Base-by-base conservation (phyloP, 208 protist genomes). In the Trypanosoma melophagium region DNA sequence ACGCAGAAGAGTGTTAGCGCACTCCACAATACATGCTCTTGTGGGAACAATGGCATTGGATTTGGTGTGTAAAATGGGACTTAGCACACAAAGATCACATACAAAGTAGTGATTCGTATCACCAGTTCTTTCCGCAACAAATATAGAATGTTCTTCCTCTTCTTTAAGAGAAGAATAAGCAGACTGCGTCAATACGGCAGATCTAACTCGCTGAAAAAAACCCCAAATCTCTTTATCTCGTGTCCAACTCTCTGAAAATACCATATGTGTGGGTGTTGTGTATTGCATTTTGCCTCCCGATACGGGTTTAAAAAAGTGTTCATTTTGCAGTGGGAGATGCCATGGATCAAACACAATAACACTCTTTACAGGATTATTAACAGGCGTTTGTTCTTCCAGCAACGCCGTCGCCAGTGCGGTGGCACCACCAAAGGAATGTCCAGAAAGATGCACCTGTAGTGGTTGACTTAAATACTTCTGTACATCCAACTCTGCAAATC, bases 341-440 rank as follows among this genome's bases (percentile, higher is more conserved):
- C 90, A 95, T 9, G 90, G 90, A 47, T 95, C 90, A 60, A 81
- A 81, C 1, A 70, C 74, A 53, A 82, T 67, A 7, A 89, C 81
- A 66, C 57, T 72, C 50, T 66, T 60, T 25, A 72, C 24, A 54
- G 51, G 1, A 49, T 50, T 14, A 81, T 40, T 41, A 50, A n/a
- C 59, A 22, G 41, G 21, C 12, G 50, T 22, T 31, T 56, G 44
- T 42, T 60, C 51, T 56, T 83, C 79, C 38, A 84, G 45, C 17
- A 88, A 58, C 13, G 84, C 79, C 10, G 76, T 44, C 16, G 71
- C 74, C 35, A 96, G 66, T 9, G 64, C 83, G 8, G 90, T 89
- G 7, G 90, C 69, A 2, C 83, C 90, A 44, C 90, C 90, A 66
- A 96, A 96, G 42, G 90, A 96, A 66, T 96, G 90, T 7, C 90